phyloP scores from a whole-genome alignment of 495 filamentous ascomycete genomes.

The Glonium stellatum region DNA sequence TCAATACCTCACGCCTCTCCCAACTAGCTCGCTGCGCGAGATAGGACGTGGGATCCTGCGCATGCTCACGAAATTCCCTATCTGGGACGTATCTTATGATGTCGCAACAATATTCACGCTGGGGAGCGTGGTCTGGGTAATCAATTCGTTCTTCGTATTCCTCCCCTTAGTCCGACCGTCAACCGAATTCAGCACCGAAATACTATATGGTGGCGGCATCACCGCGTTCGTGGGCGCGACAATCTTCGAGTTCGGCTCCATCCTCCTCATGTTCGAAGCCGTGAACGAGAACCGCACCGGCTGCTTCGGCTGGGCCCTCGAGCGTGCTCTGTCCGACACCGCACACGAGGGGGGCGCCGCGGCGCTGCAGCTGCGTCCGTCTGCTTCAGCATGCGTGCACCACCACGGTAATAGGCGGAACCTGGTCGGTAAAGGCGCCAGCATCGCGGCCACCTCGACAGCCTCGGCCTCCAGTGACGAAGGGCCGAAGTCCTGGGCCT shows the following conservation, averaged over 20 bases:
- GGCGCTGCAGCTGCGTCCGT: conserved; percentile 6
- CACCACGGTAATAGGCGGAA: conserved; percentile 50
- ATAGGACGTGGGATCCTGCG: conserved; percentile 42
- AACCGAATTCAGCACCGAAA: conserved; percentile 51
- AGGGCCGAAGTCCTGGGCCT: conserved; percentile 43
- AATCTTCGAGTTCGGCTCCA: conserved; percentile 59
- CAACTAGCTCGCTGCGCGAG: conserved; percentile 41
- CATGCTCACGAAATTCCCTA: conserved; percentile 53
- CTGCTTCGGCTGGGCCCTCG: conserved; percentile 68
- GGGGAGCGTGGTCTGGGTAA: conserved; percentile 58
- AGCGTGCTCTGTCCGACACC: conserved; percentile 28
- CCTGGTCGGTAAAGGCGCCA: conserved; percentile 37
- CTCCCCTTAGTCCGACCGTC: conserved; percentile 50
- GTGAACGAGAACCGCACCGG: conserved; percentile 58
- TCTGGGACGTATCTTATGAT: conserved; percentile 64
- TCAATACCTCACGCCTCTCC: conserved; percentile 35
- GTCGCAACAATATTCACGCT: conserved; percentile 59
- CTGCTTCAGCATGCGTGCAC: conserved; percentile 37
- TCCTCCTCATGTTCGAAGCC: conserved; percentile 61
- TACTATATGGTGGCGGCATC: conserved; percentile 48
- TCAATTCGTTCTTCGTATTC: conserved; percentile 64
- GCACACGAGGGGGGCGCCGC: conserved; percentile 2
- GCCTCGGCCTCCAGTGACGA: background rate
- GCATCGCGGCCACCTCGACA: background rate
- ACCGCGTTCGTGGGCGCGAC: conserved; percentile 65